Evolutionary conservation across 768 basidiomycete species (phyloP).

Genomic region (Termitomyces sp.): DNA sequence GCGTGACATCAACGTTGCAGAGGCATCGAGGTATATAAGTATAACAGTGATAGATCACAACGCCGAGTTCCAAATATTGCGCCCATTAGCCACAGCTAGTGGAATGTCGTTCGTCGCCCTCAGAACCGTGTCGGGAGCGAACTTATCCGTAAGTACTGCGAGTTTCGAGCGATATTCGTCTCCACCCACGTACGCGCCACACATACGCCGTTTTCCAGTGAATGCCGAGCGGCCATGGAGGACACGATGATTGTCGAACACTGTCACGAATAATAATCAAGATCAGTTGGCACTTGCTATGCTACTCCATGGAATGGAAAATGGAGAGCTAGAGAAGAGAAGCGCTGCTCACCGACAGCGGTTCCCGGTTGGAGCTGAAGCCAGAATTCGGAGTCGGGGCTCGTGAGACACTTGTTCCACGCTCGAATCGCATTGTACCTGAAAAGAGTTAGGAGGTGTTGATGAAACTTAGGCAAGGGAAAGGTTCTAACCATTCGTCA

Average conservation of each 20-base stretch:
- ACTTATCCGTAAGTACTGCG: conserved; percentile 61
- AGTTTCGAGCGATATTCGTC: conserved; percentile 89
- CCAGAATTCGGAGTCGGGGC: conserved; percentile 88
- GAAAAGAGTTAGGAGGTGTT: background rate
- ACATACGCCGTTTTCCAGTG: conserved; percentile 84
- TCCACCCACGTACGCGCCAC: conserved; percentile 89
- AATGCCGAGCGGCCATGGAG: conserved; percentile 94
- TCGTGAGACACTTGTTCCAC: conserved; percentile 76
- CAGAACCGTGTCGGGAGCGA: conserved; percentile 31
- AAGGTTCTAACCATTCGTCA: conserved; percentile 59
- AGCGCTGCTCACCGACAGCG: conserved; percentile 64
- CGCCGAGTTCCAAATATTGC: conserved; percentile 57
- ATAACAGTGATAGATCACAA: conserved; percentile 30
- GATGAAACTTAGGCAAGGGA: background rate
- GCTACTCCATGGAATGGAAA: too few species aligned
- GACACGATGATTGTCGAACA: conserved; percentile 91
- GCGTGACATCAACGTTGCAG: conserved; percentile 6
- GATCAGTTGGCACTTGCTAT: background rate
- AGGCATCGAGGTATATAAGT: background rate
- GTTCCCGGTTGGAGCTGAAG: conserved; percentile 85
- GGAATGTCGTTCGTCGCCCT: conserved; percentile 22
- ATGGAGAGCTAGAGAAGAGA: background rate
- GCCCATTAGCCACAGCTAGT: conserved; percentile 26
- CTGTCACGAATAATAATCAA: conserved; percentile 29
- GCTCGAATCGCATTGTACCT: conserved; percentile 79